Base-by-base conservation (phyloP, 2,329 filamentous ascomycete genomes). In the Aspergillus fructus region DNA sequence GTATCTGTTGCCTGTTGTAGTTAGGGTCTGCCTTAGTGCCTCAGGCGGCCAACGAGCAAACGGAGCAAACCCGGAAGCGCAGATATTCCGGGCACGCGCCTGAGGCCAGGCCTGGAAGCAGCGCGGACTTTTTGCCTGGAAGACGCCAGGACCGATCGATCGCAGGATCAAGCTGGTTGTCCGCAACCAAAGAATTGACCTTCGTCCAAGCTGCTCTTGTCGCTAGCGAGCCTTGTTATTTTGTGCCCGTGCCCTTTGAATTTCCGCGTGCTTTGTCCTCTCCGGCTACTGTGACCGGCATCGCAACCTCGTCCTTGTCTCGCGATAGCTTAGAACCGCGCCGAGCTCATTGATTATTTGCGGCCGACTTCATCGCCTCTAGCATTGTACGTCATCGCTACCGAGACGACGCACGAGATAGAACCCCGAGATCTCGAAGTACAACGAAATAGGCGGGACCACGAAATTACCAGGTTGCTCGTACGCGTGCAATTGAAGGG, bases 121-220 rank as follows among this genome's bases (percentile, higher is more conserved):
- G 60, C 59, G 60, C 59, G 62, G 62, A 63, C 63, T 64, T 64
- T 58, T 66, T 65, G 62, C 59, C 56, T 63, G 59, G 47, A 40
- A 56, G 61, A 64, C 55, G 58, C 47, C 56, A 60, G 56, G 58
- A 56, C 60, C 57, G 57, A 63, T 64, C 61, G 60, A 66, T 64
- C 59, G 59, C 55, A 64, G 59, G 59, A 59, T 62, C 59, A 63
- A 59, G 58, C 62, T 62, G 59, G 53, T 42, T 57, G 59, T 52
- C 59, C 58, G 49, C 60, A 53, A 57, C 55, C 53, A 58, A 60
- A 57, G 53, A 61, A 65, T 65, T 65, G 59, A 52, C 39, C 53
- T 48, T 12, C 7, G 12, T 23, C 50, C 19, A 4, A 52, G 19
- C 33, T 55, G 42, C 39, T 23, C 40, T 52, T 55, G 56, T 62